These are phyloP conservation scores for Fagopyrum homotropicum DNA, from an alignment of 148 eudicot species.

Conservation along the genomic window DNA sequence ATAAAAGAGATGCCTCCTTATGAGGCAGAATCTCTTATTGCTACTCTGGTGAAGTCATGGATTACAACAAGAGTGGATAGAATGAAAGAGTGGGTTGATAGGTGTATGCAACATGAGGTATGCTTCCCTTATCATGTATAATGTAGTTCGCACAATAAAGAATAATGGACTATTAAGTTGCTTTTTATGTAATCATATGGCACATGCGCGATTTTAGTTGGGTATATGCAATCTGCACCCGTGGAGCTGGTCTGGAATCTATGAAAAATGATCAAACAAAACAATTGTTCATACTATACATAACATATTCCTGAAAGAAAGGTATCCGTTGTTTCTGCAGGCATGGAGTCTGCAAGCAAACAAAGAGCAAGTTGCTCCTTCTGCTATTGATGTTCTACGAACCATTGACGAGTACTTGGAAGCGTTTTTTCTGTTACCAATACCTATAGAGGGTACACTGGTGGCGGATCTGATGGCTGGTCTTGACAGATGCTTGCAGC, in stretches of 20 bases:
- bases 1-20: constrained; percentile 91
- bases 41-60: constrained; percentile 75
- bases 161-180: not conserved
- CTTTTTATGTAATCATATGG: not conserved
- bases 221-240: not conserved
- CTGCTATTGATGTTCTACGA: constrained; percentile 76
- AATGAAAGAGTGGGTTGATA: constrained; percentile 68
- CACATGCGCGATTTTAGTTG: not conserved
- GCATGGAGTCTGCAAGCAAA: constrained; percentile 79
- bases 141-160: not conserved
- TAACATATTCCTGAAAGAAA: not conserved
- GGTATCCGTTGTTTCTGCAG: constrained; percentile 22
- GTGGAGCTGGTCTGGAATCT: not conserved
- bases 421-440: constrained; percentile 90
- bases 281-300: not conserved
- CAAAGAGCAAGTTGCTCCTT: constrained; percentile 75
- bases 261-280: not conserved
- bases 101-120: constrained; percentile 87
- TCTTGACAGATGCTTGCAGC: constrained; percentile 72
- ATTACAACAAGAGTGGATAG: constrained; percentile 73
- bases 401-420: constrained; percentile 73
- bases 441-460: constrained; percentile 64
- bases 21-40: constrained; percentile 68
- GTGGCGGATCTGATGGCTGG: constrained; percentile 65
- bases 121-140: not conserved